Conservation (phyloP, 805 yeast species). For the Clavispora asparagi region DNA sequence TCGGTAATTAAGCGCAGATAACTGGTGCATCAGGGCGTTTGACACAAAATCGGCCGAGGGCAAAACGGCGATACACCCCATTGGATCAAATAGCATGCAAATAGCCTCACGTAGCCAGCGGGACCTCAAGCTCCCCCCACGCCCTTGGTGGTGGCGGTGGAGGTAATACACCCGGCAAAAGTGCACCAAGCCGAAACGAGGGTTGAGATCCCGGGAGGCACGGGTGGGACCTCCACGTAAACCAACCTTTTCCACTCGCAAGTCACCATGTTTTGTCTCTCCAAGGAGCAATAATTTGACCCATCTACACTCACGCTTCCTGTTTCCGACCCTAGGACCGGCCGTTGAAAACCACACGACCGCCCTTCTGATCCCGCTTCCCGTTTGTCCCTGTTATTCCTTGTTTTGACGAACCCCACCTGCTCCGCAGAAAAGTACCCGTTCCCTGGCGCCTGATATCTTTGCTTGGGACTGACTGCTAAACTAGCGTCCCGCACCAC, state of each 20-base stretch:
- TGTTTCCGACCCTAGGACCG: background rate
- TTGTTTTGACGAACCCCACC: background rate
- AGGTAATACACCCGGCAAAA: too few relatives aligned
- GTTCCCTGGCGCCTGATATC: background rate
- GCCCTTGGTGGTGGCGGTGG: too few relatives aligned
- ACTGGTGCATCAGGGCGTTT: background rate
- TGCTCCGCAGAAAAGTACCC: background rate
- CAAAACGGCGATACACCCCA: too few relatives aligned
- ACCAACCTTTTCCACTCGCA: slow-evolving; percentile 1
- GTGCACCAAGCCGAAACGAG: background rate
- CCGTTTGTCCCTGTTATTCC: background rate
- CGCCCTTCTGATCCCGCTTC: background rate
- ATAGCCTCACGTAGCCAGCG: too few relatives aligned
- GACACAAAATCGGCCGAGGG: background rate
- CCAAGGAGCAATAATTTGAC: background rate
- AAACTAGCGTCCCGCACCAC: background rate
- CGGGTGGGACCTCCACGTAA: background rate
- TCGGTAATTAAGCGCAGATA: background rate
- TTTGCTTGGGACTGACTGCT: background rate
- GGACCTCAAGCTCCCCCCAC: too few relatives aligned
- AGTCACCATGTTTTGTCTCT: background rate
- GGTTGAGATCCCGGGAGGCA: background rate
- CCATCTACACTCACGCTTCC: background rate
- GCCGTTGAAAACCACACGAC: background rate
- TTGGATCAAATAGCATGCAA: too few relatives aligned